phyloP scores from a whole-genome alignment of 768 basidiomycete genomes.

The Tricholoma terreum region DNA sequence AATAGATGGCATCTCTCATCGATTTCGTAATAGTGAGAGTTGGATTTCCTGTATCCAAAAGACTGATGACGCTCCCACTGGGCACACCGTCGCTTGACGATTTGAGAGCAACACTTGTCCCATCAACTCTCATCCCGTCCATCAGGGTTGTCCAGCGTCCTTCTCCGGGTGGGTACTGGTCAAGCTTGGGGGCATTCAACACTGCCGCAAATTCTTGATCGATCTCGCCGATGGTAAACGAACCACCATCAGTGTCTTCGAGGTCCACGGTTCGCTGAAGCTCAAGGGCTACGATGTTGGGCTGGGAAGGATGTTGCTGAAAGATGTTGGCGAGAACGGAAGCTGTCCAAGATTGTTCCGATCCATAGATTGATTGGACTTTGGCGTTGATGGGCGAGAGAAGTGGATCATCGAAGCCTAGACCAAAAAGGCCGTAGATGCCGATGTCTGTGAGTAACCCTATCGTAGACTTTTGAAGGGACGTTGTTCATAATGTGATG shows the following conservation, averaged over 20 bases:
- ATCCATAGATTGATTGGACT: conserved; percentile 21
- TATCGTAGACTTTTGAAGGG: conserved; percentile 7
- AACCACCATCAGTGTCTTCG: conserved; percentile 38
- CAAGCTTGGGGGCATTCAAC: conserved; percentile 25
- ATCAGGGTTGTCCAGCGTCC: conserved; percentile 42
- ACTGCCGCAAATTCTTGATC: conserved; percentile 31
- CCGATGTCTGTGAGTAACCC: conserved; percentile 17
- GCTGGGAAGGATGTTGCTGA: conserved; percentile 26
- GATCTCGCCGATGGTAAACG: conserved; percentile 42
- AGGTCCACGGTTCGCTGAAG: conserved; percentile 39
- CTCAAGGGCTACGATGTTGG: conserved; percentile 41
- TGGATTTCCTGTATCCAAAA: conserved; percentile 46
- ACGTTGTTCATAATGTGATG: not conserved
- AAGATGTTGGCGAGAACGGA: conserved; percentile 42
- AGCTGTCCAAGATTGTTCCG: conserved; percentile 27
- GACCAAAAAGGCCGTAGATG: conserved; percentile 33
- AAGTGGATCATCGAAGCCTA: conserved; percentile 28
- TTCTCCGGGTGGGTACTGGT: conserved; percentile 31
- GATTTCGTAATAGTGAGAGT: conserved; percentile 30
- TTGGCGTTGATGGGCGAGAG: conserved; percentile 29
- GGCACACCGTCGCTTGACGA: conserved; percentile 31
- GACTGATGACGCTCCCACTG: conserved; percentile 28
- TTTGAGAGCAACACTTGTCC: conserved; percentile 19
- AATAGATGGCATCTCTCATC: conserved; percentile 37
- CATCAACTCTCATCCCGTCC: conserved; percentile 35